phyloP scores from a whole-genome alignment of 805 yeast species.

The Yarrowia keelungensis region DNA sequence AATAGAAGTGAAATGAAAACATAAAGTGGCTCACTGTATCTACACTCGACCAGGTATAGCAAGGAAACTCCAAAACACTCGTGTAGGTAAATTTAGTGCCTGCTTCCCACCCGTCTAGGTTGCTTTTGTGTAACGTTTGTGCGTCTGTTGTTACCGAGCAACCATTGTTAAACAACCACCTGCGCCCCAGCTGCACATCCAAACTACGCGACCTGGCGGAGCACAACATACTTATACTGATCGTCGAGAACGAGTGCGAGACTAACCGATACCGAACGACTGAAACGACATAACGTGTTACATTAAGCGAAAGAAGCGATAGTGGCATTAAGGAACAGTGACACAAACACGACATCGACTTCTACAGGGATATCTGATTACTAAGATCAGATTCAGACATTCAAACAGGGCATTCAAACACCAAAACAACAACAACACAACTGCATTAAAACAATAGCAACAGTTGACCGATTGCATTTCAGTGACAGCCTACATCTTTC shows the following conservation, averaged over 20 bases:
- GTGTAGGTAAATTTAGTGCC: too few relatives aligned
- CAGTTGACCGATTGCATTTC: background rate
- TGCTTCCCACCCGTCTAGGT: background rate
- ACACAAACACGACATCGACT: background rate
- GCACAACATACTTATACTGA: conserved; percentile 43
- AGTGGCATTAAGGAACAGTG: too few relatives aligned
- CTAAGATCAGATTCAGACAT: too few relatives aligned
- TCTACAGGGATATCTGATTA: too few relatives aligned
- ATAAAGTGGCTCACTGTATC: too few relatives aligned
- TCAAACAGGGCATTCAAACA: too few relatives aligned
- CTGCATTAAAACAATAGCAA: background rate
- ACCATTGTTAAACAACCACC: conserved; percentile 31
- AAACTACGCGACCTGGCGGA: conserved; percentile 22
- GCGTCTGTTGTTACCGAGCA: conserved; percentile 53
- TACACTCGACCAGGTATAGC: too few relatives aligned
- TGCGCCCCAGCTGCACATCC: conserved; percentile 26
- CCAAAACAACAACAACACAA: background rate
- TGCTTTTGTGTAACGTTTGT: conserved; percentile 6
- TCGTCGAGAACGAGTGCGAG: background rate
- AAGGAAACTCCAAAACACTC: too few relatives aligned
- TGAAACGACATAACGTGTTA: background rate
- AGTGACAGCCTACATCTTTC: too few relatives aligned
- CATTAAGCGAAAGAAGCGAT: too few relatives aligned
- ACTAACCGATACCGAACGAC: too few relatives aligned
- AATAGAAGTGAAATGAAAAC: too few relatives aligned